Percentiles rank a stretch among this genome's conserved stretches.
Evolutionary conservation across 2,329 filamentous ascomycete species (phyloP).

Genomic region (Exophiala lecanii-corni): DNA sequence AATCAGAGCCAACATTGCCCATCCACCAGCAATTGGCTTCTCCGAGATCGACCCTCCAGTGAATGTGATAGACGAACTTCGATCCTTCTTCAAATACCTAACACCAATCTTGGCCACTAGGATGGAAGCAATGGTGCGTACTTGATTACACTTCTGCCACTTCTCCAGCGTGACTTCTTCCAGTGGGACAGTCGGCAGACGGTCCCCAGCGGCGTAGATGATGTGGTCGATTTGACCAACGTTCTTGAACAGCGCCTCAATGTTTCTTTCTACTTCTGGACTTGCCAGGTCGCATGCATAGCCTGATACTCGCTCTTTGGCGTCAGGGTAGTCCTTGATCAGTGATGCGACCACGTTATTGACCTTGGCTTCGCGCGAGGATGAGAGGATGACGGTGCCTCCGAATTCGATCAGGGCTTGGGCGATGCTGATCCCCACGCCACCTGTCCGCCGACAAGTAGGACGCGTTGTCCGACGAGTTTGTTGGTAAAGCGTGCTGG

Average conservation of each 20-base stretch:
- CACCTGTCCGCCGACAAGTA: slow-evolving; percentile 62
- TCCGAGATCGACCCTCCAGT: slow-evolving; percentile 52
- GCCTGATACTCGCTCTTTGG: slow-evolving; percentile 37
- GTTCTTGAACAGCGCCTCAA: slow-evolving; percentile 41
- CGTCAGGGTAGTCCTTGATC: slow-evolving; percentile 40
- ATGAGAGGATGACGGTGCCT: slow-evolving; percentile 56
- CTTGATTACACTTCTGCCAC: slow-evolving; percentile 41
- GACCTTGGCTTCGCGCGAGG: slow-evolving; percentile 50
- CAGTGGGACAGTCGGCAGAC: slow-evolving; percentile 39
- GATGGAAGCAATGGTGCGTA: slow-evolving; percentile 50
- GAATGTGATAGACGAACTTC: slow-evolving; percentile 49
- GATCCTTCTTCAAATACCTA: slow-evolving; percentile 40
- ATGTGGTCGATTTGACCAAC: slow-evolving; percentile 48
- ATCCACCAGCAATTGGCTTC: slow-evolving; percentile 47
- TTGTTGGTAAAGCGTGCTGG: slow-evolving; percentile 28
- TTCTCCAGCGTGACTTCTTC: slow-evolving; percentile 38
- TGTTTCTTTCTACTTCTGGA: slow-evolving; percentile 43
- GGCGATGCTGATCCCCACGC: slow-evolving; percentile 59
- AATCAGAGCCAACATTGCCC: slow-evolving; percentile 47
- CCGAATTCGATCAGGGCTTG: slow-evolving; percentile 54
- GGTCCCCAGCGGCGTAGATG: slow-evolving; percentile 53
- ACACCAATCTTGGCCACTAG: slow-evolving; percentile 47
- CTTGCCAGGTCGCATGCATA: slow-evolving; percentile 47
- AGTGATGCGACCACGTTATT: slow-evolving; percentile 44
- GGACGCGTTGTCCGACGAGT: slow-evolving; percentile 35